phyloP scores from a whole-genome alignment of 176 grass and related monocot species.

The Zea luxurians region DNA sequence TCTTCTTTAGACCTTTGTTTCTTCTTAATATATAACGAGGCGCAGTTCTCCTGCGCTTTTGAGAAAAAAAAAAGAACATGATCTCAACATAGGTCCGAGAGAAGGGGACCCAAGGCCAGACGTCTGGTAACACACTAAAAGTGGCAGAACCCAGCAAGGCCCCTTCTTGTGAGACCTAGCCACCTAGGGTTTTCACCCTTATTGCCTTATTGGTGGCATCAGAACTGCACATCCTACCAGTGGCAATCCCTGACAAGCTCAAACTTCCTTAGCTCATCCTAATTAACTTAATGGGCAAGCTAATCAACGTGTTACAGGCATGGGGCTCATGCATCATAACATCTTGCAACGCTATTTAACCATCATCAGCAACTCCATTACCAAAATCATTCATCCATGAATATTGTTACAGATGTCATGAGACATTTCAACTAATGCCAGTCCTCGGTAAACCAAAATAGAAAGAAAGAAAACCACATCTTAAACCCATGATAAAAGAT shows the following conservation, averaged over 20 bases:
- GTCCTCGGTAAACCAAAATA: not conserved
- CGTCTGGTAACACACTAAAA: not conserved
- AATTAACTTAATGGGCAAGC: not conserved
- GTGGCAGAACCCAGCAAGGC: not conserved
- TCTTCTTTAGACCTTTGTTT: too few relatives aligned
- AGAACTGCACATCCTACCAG: not conserved
- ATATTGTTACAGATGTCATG: not conserved
- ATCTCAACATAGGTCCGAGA: not conserved
- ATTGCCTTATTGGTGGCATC: not conserved
- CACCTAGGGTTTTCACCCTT: not conserved
- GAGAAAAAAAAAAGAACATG: too few relatives aligned
- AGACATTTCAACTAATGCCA: constrained; percentile 3
- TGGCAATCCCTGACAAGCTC: not conserved
- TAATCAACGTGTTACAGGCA: not conserved
- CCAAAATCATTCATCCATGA: constrained; percentile 13
- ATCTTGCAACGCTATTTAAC: not conserved
- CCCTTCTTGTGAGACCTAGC: not conserved
- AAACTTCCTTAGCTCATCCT: constrained; percentile 5
- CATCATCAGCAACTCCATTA: not conserved
- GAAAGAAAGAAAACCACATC: constrained; percentile 7
- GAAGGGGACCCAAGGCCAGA: not conserved
- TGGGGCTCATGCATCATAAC: not conserved
- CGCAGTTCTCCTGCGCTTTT: too few relatives aligned
- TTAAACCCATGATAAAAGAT: not conserved
- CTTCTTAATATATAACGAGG: too few relatives aligned